Evolutionary conservation across 305 asterid genomes (phyloP).

Genomic region (Fraxinus dipetala): DNA sequence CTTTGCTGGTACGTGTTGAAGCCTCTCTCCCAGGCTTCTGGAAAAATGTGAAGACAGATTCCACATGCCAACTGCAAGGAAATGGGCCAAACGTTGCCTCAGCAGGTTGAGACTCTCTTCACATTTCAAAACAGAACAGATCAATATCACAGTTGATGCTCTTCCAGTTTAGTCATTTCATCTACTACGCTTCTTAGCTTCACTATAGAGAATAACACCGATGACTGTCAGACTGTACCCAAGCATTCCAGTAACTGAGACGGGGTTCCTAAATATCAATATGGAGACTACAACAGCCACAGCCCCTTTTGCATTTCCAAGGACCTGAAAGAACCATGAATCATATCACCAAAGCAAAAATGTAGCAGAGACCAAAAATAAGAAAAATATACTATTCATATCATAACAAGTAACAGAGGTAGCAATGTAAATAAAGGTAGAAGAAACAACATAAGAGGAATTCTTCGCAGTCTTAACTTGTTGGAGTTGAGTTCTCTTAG

Average conservation of each 20-base stretch:
- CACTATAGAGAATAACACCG: constrained; percentile 64
- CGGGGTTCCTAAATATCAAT: constrained; percentile 63
- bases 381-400: background rate
- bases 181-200: constrained; percentile 64
- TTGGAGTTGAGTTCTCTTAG: background rate
- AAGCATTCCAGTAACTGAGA: constrained; percentile 62
- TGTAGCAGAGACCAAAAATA: background rate
- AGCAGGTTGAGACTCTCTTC: constrained; percentile 26
- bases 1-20: background rate
- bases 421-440: background rate
- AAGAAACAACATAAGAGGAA: background rate
- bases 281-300: constrained; percentile 69
- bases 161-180: constrained; percentile 12
- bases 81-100: constrained; percentile 13
- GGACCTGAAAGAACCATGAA: constrained; percentile 43
- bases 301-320: constrained; percentile 79
- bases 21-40: constrained; percentile 34
- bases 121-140: constrained; percentile 16
- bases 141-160: constrained; percentile 14
- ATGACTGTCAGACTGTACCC: constrained; percentile 57
- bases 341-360: background rate
- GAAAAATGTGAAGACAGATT: constrained; percentile 14
- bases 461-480: background rate
- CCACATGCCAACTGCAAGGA: constrained; percentile 6
- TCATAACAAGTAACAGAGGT: background rate